Evolutionary conservation across 768 basidiomycete genomes (phyloP), one percentile per base, ranked within the genome.

Genomic region (Boletellus emodensis): DNA sequence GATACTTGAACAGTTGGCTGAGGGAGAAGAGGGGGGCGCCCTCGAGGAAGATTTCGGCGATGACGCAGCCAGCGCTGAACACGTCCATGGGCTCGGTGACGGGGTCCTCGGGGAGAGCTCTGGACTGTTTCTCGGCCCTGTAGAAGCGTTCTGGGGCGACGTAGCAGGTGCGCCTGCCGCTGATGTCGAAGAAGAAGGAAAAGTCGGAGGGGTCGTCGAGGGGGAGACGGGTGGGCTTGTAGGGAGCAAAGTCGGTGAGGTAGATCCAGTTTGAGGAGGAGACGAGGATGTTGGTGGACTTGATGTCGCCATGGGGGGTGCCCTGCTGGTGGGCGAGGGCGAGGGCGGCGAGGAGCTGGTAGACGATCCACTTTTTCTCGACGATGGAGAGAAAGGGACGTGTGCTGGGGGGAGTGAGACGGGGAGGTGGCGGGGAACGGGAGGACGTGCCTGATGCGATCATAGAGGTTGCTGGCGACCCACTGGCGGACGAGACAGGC

Each of bases 301-400:
- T 98, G 75, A 99, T 88, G 67, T 98, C 95, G 10, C 96, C 96
- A 68, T 99, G 96, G 2, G 94, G 81, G n/a, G 94, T 75, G 72
- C 94, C 90, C 44, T 86, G 83, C 48, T 83, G 82, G 22, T 91
- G 81, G 0, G 90, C 84, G 58, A 91, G 90, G 20, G 87, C 80
- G 37, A 99, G 76, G 3, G 86, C 91, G 24, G 82, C 85, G 53
- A 98, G 75, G 2, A 98, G 75, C 67, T 98, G 96, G 62, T 93
- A 99, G 0, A 88, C 85, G 51, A 98, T 92, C 96, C 95, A 99
- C 65, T 91, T 92, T 79, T 98, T 98, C 75, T 99, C 96, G 20
- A 98, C 79, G 53, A 76, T 67, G 54, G 83, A 87, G 36, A 99
- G 75, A 71, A 98, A 99, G 4, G 96, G 96, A 33, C 95, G 90